Evolutionary conservation across 2,329 filamentous ascomycete species (phyloP).

Genomic region (Fusarium gaditjirri): DNA sequence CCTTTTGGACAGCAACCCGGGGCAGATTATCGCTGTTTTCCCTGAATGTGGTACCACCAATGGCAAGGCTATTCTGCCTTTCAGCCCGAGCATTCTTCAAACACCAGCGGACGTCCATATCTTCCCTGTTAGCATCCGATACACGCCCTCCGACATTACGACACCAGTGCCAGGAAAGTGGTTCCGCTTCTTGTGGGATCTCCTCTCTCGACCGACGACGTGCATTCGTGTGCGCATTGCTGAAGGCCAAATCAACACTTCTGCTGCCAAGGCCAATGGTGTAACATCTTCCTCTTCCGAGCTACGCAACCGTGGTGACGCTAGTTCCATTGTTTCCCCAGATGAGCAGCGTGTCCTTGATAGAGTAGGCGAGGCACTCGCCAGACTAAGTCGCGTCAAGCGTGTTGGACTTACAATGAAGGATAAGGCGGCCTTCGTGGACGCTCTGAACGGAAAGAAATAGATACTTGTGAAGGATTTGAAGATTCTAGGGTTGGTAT

Average conservation of each 20-base stretch:
- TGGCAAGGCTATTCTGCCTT: conserved; percentile 85
- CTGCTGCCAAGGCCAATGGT: conserved; percentile 52
- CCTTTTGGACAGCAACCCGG: conserved; percentile 75
- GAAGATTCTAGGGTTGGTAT: not conserved
- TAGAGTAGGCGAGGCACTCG: conserved; percentile 83
- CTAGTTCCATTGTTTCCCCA: conserved; percentile 50
- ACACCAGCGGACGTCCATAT: conserved; percentile 76
- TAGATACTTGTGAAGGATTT: not conserved
- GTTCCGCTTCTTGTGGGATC: conserved; percentile 81
- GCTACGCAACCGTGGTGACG: conserved; percentile 43
- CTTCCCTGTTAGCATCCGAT: conserved; percentile 90
- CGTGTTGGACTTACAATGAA: conserved; percentile 83
- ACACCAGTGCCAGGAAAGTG: conserved; percentile 85
- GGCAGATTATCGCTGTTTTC: conserved; percentile 84
- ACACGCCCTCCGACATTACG: conserved; percentile 88
- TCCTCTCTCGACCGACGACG: conserved; percentile 86
- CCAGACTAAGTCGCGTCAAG: conserved; percentile 88
- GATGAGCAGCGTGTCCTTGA: conserved; percentile 80
- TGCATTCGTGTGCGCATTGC: conserved; percentile 92
- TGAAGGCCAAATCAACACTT: conserved; percentile 71
- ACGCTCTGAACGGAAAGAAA: conserved; percentile 66
- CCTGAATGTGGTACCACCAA: conserved; percentile 96
- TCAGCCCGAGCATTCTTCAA: conserved; percentile 80
- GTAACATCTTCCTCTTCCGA: conserved; percentile 44
- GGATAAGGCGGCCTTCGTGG: conserved; percentile 86